These are phyloP conservation scores for Penicillium pancosmium DNA, from an alignment of 495 filamentous ascomycete species.

Conservation along the genomic window DNA sequence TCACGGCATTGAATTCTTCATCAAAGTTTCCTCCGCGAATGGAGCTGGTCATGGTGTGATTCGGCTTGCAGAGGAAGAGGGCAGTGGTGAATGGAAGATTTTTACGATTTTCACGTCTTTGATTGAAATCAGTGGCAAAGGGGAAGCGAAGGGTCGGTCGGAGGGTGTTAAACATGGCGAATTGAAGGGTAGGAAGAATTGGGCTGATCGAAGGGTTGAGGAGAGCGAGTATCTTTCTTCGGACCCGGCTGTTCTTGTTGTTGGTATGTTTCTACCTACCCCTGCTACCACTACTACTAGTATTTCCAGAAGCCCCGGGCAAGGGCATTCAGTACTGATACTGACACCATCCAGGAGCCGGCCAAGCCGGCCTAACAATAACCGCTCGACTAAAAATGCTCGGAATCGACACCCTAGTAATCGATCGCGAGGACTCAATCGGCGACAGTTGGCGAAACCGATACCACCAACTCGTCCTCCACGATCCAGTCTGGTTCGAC, in stretches of 20 bases:
- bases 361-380: slow-evolving; percentile 58
- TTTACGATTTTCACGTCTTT: slow-evolving; percentile 65
- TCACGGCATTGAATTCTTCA: slow-evolving; percentile 54
- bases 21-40: slow-evolving; percentile 47
- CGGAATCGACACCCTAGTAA: slow-evolving; percentile 60
- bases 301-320: too few species aligned
- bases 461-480: slow-evolving; percentile 64
- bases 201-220: slow-evolving; percentile 63
- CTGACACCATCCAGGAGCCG: slow-evolving; percentile 39
- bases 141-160: slow-evolving; percentile 51
- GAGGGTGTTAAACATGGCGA: slow-evolving; percentile 53
- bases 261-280: slow-evolving; percentile 52
- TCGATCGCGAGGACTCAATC: slow-evolving; percentile 66
- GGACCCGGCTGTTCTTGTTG: slow-evolving; percentile 63
- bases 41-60: slow-evolving; percentile 60
- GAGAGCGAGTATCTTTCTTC: slow-evolving; percentile 50
- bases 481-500: slow-evolving; percentile 78
- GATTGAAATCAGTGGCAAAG: slow-evolving; percentile 46
- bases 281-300: too few species aligned
- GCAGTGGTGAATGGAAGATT: slow-evolving; percentile 58
- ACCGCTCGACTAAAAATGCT: slow-evolving; percentile 76
- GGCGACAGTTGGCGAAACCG: slow-evolving; percentile 82
- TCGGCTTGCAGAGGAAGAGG: slow-evolving; percentile 48
- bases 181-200: slow-evolving; percentile 58
- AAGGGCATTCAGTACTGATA: slow-evolving; percentile 3